Percentiles rank a stretch among this genome's conserved stretches.
These are phyloP conservation scores for Blastobotrys petasosporus DNA, from an alignment of 1,139 yeast species.

Conservation along the genomic window DNA sequence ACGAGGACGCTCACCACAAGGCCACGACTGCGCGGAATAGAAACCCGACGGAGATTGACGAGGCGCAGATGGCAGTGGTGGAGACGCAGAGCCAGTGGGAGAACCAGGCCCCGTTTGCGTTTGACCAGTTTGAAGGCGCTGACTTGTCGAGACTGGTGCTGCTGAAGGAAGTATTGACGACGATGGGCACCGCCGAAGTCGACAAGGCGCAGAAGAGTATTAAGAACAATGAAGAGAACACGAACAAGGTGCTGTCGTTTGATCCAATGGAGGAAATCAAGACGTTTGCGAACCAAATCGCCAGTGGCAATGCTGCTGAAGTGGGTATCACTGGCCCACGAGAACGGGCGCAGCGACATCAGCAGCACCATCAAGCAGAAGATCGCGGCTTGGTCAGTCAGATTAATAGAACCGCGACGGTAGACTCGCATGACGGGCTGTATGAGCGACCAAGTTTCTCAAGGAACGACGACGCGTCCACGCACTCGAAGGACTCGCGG, in stretches of 20 bases:
- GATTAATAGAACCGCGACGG: background rate
- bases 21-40: slow-evolving; percentile 20
- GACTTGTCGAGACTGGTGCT: slow-evolving; percentile 63
- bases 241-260: slow-evolving; percentile 58
- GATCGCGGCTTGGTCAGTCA: background rate
- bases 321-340: slow-evolving; percentile 5
- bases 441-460: slow-evolving; percentile 4
- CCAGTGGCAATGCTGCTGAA: slow-evolving; percentile 19
- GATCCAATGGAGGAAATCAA: slow-evolving; percentile 54
- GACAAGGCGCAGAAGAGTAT: slow-evolving; percentile 33
- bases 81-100: slow-evolving; percentile 49
- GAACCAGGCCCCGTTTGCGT: slow-evolving; percentile 68
- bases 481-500: slow-evolving; percentile 13
- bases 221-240: slow-evolving; percentile 52
- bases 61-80: slow-evolving; percentile 23
- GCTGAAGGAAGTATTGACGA: slow-evolving; percentile 61
- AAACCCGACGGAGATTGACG: slow-evolving; percentile 18
- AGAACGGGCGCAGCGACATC: background rate
- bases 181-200: slow-evolving; percentile 54
- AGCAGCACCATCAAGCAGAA: background rate
- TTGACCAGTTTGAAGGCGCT: slow-evolving; percentile 68
- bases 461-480: slow-evolving; percentile 13
- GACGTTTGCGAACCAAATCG: slow-evolving; percentile 47
- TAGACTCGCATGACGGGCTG: background rate
- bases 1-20: slow-evolving; percentile 20